Conservation (phyloP, 805 yeast genomes). For the Helenozyma baotianmanensis region DNA sequence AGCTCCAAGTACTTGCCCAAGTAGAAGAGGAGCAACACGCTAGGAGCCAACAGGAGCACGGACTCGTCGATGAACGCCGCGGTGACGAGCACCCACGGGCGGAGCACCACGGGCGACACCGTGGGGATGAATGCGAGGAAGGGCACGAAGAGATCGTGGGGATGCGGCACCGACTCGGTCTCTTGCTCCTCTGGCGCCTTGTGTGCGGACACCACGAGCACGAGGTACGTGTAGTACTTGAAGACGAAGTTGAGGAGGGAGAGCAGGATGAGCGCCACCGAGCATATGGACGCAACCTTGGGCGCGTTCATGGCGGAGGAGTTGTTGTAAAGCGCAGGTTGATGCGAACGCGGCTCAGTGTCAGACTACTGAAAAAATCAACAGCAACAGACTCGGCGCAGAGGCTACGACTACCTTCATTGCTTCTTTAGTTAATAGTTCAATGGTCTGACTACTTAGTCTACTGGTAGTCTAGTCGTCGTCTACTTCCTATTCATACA, state of each 20-base stretch:
- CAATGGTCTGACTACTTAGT: too few species aligned
- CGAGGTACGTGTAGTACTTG: conserved; percentile 36
- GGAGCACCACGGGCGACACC: conserved; percentile 30
- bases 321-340: too few species aligned
- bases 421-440: too few species aligned
- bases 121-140: conserved; percentile 47
- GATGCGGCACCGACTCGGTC: conserved; percentile 37
- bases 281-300: conserved; percentile 30
- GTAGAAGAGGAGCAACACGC: conserved; percentile 38
- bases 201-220: conserved; percentile 27
- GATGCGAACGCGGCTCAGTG: too few species aligned
- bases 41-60: conserved; percentile 32
- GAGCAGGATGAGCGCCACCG: conserved; percentile 28
- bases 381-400: too few species aligned
- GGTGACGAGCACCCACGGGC: conserved; percentile 51
- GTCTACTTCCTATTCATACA: too few species aligned
- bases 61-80: conserved; percentile 44
- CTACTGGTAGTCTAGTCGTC: too few species aligned
- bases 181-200: conserved; percentile 24
- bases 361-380: too few species aligned
- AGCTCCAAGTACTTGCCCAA: conserved; percentile 64
- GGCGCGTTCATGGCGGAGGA: conserved; percentile 25
- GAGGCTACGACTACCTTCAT: too few species aligned
- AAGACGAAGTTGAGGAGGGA: conserved; percentile 30
- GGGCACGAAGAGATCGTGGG: conserved; percentile 46